Evolutionary conservation across 805 yeast genomes (phyloP), one percentile per base, ranked within the genome.

Genomic region (Metschnikowia shivogae): DNA sequence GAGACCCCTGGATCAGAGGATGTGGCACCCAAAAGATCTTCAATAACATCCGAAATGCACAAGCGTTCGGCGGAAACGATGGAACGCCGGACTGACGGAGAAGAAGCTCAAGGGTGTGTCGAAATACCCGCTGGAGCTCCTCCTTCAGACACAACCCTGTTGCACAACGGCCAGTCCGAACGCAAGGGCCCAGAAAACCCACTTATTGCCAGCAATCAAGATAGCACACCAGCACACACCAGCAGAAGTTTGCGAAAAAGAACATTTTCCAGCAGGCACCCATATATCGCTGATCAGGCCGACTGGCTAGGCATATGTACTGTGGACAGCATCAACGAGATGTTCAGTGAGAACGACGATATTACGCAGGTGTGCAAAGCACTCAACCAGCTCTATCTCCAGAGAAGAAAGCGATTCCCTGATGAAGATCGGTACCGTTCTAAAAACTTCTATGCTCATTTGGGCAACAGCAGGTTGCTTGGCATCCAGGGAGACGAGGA

Each of bases 211-310:
- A 12, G 14, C 26, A 29, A 37, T 17, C n/a, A 24, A 6, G 17
- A 11, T n/a, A 4, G 13, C 9, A 33, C 17, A 5, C 17, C 34
- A 19, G 6, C 34, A 12, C 20, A 13, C 31, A 39, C 37, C 9
- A 19, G 41, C 12, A 28, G 73, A 42, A 64, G 72, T 24, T 54
- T 68, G 12, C 52, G 76, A 4, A 67, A 70, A 50, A 55, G 76
- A 24, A 72, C 66, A 22, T 72, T 72, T 44, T 67, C 76, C 3
- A 66, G 72, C 52, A 59, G 73, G 4, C 73, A 70, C 52, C 76
- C 76, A 1, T 72, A 72, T 48, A 49, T 72, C 24, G 70, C 73
- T 9, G 76, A 72, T 50, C 71, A 68, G 45, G 74, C 74, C 4
- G 72, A 70, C 44, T 72, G 70, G 61, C 57, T 72, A 30, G 76